Conservation (phyloP, 2,329 filamentous ascomycete species). For the Aspergillus jensenii region DNA sequence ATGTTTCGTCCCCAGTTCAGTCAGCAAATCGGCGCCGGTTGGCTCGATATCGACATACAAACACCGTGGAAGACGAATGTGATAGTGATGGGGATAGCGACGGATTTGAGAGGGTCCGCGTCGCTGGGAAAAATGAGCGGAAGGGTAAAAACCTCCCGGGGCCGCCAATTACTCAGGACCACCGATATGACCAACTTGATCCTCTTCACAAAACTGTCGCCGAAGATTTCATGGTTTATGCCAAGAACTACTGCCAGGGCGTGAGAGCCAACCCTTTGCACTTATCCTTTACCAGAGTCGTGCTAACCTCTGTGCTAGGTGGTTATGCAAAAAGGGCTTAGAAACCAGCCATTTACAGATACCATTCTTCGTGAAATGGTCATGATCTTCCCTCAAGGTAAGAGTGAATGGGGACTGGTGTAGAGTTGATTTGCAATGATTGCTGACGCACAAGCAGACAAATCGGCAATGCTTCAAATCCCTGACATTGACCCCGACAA, state of each 20-base stretch:
- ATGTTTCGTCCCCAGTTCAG: slow-evolving; percentile 65
- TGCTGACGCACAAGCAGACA: slow-evolving; percentile 29
- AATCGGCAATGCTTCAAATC: slow-evolving; percentile 26
- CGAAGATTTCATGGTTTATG: slow-evolving; percentile 48
- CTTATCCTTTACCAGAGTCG: background rate
- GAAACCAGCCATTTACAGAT: slow-evolving; percentile 49
- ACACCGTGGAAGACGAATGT: slow-evolving; percentile 23
- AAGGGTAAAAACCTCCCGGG: slow-evolving; percentile 34
- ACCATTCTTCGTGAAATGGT: slow-evolving; percentile 49
- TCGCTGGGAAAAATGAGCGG: slow-evolving; percentile 31
- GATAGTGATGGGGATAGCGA: slow-evolving; percentile 43
- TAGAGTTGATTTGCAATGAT: background rate
- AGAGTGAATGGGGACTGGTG: slow-evolving; percentile 2
- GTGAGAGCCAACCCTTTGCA: slow-evolving; percentile 25
- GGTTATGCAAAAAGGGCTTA: slow-evolving; percentile 44
- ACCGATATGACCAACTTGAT: slow-evolving; percentile 43
- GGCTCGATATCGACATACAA: slow-evolving; percentile 25
- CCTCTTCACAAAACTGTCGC: slow-evolving; percentile 44
- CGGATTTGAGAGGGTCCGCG: slow-evolving; percentile 44
- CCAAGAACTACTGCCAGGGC: slow-evolving; percentile 44
- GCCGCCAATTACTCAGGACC: slow-evolving; percentile 48
- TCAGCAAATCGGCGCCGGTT: slow-evolving; percentile 41
- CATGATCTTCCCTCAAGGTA: slow-evolving; percentile 46
- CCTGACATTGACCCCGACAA: slow-evolving; percentile 44
- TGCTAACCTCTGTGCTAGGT: slow-evolving; percentile 32